Evolutionary conservation across 495 filamentous ascomycete species (phyloP).

Genomic region (Immersiella caudata): DNA sequence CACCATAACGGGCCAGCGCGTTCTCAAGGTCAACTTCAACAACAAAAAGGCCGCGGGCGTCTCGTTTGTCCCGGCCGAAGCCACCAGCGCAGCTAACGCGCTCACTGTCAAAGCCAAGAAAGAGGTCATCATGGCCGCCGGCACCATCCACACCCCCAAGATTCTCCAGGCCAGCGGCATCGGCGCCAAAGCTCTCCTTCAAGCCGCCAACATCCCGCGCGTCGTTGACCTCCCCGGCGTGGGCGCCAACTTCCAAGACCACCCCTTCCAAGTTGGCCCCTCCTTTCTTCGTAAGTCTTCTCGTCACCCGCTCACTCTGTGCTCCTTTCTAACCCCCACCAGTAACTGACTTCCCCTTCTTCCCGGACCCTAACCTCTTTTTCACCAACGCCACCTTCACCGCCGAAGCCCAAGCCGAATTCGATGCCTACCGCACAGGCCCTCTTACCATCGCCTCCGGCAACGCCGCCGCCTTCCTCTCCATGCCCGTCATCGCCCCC

Average conservation of each 20-base stretch:
- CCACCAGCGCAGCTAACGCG: not conserved
- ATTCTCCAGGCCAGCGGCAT: conserved; percentile 55
- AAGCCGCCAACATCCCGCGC: conserved; percentile 42
- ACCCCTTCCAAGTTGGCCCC: conserved; percentile 27
- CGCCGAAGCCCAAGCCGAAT: conserved; percentile 26
- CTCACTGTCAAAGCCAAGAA: conserved; percentile 40
- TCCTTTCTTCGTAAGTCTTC: too few species aligned
- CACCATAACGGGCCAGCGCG: conserved; percentile 36
- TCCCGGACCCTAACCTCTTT: not conserved
- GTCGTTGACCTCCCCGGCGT: conserved; percentile 53
- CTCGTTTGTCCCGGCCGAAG: conserved; percentile 9
- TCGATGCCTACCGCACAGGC: conserved; percentile 1
- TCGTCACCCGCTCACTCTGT: too few species aligned
- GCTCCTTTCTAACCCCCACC: too few species aligned
- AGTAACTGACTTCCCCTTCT: too few species aligned
- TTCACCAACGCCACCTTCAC: conserved; percentile 32
- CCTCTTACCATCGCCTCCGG: not conserved
- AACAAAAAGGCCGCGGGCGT: too few species aligned
- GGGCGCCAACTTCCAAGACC: conserved; percentile 61
- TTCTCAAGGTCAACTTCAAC: conserved; percentile 35
- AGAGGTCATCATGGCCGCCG: conserved; percentile 59
- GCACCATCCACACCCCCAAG: conserved; percentile 56
- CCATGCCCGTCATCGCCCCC: not conserved
- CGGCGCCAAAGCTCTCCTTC: conserved; percentile 46
- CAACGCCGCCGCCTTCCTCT: not conserved